Evolutionary conservation across 768 basidiomycete genomes (phyloP).

Genomic region (Boletus tomentosulus): DNA sequence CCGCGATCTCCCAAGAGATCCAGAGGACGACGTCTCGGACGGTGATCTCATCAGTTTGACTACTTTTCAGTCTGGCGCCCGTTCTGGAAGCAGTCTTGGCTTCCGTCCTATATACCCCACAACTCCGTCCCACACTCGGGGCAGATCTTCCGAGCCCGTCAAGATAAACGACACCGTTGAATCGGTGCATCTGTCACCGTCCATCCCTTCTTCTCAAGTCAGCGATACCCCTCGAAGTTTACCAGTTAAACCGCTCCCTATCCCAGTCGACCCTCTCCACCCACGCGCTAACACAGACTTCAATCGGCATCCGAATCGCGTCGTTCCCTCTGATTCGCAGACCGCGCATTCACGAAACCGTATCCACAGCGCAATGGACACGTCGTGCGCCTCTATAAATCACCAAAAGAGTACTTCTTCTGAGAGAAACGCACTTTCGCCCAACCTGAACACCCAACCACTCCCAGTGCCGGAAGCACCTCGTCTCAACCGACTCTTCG

Average conservation of each 20-base stretch:
- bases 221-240: not conserved
- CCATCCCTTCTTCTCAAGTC: not conserved
- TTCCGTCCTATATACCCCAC: slow-evolving; percentile 30
- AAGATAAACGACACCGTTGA: not conserved
- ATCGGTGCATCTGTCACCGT: not conserved
- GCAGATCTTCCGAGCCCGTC: not conserved
- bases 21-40: slow-evolving; percentile 53
- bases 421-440: not conserved
- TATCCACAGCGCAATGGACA: slow-evolving; percentile 12
- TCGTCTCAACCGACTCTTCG: slow-evolving; percentile 2
- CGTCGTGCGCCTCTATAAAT: not conserved
- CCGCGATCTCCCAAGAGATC: slow-evolving; percentile 73
- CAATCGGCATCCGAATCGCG: slow-evolving; percentile 6
- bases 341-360: slow-evolving; percentile 17
- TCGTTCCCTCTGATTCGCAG: slow-evolving; percentile 6
- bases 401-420: slow-evolving; percentile 4
- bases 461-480: slow-evolving; percentile 3
- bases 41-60: slow-evolving; percentile 52
- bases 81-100: slow-evolving; percentile 46
- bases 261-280: slow-evolving; percentile 5
- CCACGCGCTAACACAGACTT: slow-evolving; percentile 28
- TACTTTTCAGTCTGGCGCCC: slow-evolving; percentile 46
- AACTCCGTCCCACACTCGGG: not conserved
- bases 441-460: not conserved
- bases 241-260: slow-evolving; percentile 5